phyloP scores from a whole-genome alignment of 257 asterid species.

The Salvia miltiorrhiza region DNA sequence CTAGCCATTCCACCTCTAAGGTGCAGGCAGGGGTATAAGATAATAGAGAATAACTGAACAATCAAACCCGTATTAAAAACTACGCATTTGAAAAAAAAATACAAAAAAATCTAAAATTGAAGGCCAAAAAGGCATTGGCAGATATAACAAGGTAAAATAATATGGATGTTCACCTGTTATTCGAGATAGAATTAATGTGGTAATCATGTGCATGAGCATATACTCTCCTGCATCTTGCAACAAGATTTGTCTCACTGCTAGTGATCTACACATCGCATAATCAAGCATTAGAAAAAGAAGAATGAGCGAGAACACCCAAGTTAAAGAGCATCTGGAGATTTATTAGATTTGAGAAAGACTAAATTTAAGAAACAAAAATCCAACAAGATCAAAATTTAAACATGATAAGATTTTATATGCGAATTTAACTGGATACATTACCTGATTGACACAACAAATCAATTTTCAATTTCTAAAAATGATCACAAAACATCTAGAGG shows the following conservation, averaged over 20 bases:
- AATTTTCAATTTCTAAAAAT: slow-evolving; percentile 3
- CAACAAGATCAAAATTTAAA: background rate
- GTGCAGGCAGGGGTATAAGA: background rate
- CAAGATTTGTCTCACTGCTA: slow-evolving; percentile 71
- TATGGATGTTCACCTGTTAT: slow-evolving; percentile 54
- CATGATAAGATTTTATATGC: background rate
- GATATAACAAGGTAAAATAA: slow-evolving; percentile 8
- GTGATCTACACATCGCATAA: slow-evolving; percentile 49
- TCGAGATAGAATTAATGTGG: slow-evolving; percentile 87
- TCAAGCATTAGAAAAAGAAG: slow-evolving; percentile 19
- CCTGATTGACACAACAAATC: slow-evolving; percentile 6
- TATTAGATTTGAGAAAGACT: slow-evolving; percentile 2
- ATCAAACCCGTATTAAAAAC: background rate
- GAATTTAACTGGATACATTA: background rate
- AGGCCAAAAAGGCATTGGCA: background rate
- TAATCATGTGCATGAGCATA: slow-evolving; percentile 92
- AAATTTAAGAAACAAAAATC: slow-evolving; percentile 5
- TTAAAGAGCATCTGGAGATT: background rate
- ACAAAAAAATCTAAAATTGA: background rate
- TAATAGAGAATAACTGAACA: slow-evolving; percentile 6
- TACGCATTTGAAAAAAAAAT: background rate
- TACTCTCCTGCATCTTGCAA: slow-evolving; percentile 81
- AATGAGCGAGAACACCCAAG: background rate
- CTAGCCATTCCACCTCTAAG: slow-evolving; percentile 9
- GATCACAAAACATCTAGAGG: background rate